Conservation (phyloP, 345 rosid genomes). For the Orychophragmus violaceus region DNA sequence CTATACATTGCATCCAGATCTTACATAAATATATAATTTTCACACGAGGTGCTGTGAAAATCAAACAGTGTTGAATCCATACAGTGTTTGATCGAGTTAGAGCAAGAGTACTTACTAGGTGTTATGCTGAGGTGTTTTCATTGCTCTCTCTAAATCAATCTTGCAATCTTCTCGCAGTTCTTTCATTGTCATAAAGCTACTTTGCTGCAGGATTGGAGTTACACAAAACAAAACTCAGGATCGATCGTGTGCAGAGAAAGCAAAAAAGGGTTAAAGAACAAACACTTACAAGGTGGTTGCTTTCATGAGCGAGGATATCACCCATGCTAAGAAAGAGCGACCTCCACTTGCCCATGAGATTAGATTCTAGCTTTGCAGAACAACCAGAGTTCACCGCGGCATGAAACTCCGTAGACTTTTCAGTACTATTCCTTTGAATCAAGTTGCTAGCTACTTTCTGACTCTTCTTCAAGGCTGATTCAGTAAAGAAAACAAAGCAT, state of each 20-base stretch:
- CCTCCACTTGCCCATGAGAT: slow-evolving; percentile 64
- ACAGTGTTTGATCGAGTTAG: slow-evolving; percentile 7
- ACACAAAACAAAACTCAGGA: not conserved
- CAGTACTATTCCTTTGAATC: slow-evolving; percentile 45
- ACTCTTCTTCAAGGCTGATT: slow-evolving; percentile 69
- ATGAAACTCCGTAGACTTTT: slow-evolving; percentile 36
- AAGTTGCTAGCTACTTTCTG: slow-evolving; percentile 60
- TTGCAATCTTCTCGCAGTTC: slow-evolving; percentile 73
- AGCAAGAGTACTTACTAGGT: slow-evolving; percentile 24
- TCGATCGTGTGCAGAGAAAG: not conserved
- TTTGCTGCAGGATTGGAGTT: slow-evolving; percentile 45
- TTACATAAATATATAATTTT: not conserved
- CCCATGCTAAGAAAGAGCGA: slow-evolving; percentile 83
- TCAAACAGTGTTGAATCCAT: slow-evolving; percentile 5
- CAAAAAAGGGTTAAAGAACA: not conserved
- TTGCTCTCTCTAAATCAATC: slow-evolving; percentile 55
- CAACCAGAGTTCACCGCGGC: slow-evolving; percentile 20
- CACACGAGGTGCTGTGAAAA: not conserved
- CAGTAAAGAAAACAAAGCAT: not conserved
- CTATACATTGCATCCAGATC: slow-evolving; percentile 16
- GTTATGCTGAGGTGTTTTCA: slow-evolving; percentile 39
- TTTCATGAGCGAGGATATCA: slow-evolving; percentile 53
- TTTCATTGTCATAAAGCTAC: slow-evolving; percentile 40
- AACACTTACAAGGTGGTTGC: slow-evolving; percentile 67
- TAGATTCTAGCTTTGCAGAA: slow-evolving; percentile 48